Evolutionary conservation across 345 rosid species (phyloP).

Genomic region (Zanthoxylum bungeanum): DNA sequence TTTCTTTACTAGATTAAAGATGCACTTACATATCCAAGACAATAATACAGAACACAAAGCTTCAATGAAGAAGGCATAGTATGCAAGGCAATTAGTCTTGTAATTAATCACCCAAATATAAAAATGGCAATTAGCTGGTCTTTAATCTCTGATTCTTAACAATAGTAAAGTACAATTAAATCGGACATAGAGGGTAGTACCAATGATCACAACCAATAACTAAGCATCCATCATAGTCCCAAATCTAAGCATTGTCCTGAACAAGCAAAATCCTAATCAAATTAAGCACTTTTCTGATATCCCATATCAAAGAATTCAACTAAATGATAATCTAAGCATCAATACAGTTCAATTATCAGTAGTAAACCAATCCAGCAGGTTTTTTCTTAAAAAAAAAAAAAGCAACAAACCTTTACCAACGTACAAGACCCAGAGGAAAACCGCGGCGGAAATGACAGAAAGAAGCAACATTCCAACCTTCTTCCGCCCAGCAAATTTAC

Average conservation of each 20-base stretch:
- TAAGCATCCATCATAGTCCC: background rate
- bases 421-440: slow-evolving; percentile 76
- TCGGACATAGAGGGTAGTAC: background rate
- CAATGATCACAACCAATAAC: background rate
- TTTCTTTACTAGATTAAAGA: background rate
- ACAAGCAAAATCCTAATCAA: background rate
- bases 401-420: slow-evolving; percentile 75
- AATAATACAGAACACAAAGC: background rate
- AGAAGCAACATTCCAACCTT: slow-evolving; percentile 93
- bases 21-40: slow-evolving; percentile 1
- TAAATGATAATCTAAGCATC: background rate
- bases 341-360: background rate
- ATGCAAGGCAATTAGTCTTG: background rate
- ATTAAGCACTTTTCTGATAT: background rate
- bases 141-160: background rate
- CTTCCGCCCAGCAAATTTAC: slow-evolving; percentile 86
- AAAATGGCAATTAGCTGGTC: background rate
- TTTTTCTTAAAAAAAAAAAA: background rate
- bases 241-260: background rate
- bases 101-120: background rate
- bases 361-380: background rate
- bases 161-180: slow-evolving; percentile 1
- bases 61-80: background rate
- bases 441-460: slow-evolving; percentile 74
- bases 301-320: background rate